Base-by-base conservation (phyloP, 352 stramenopile genomes). In the Phytophthora citricola region DNA sequence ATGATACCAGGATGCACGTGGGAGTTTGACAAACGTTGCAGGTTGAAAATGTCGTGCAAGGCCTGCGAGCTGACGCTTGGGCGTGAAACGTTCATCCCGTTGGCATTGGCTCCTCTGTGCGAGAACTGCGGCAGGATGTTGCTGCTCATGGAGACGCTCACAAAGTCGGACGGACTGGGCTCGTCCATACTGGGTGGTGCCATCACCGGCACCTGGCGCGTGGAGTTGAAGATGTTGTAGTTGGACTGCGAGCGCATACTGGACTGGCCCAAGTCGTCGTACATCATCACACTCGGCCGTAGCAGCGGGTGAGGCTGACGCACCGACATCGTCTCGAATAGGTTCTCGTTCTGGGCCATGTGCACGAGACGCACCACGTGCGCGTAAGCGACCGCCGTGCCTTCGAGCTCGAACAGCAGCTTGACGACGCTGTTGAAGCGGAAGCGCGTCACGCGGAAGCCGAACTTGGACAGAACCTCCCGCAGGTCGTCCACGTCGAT, bases 341-440 rank as follows among this genome's bases (percentile, higher is more conserved):
- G 20, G 11, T 53, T 63, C 5, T 72, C 57, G n/a, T 51, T 69
- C 56, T 72, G 63, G 5, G 58, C 75, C 43, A 85, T 66, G 1
- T 44, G 31, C 12, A 87, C 66, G 40, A 90, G 59, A 12, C 69
- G 59, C 5, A 77, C 38, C 20, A 91, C 78, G 39, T 89, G 76
- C 8, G 39, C 39, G 50, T 82, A 83, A 59, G 78, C 59, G 32
- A 89, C 64, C 0, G 45, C 65, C 29, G 66, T 76, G 17, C 61
- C 74, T 27, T 74, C 36, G 0, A 89, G 53, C 15, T 67, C 32
- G 29, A 89, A 89, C 11, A 91, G 46, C 32, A 91, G 53, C 69
- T 83, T 79, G 5, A 82, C 76, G 49, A 91, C 78, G 20, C 66
- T 81, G 58, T 89, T 86, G 64, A 90, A 90, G 15, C 77, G 78